Evolutionary conservation across 2,329 filamentous ascomycete species (phyloP), one percentile per base, ranked within the genome.

Genomic region (Chalaropsis ovoidea): DNA sequence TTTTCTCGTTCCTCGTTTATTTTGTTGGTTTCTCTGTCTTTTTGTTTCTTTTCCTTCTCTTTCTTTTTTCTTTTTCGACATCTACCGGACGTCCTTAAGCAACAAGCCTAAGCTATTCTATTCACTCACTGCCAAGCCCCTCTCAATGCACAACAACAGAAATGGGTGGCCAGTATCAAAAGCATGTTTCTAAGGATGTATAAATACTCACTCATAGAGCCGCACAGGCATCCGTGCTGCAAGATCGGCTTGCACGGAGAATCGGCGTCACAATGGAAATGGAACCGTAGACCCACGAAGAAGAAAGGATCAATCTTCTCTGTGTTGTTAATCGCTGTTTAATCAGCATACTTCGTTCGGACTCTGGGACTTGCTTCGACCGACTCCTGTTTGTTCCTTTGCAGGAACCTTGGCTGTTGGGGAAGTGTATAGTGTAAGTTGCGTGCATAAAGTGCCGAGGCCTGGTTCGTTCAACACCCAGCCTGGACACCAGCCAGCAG

Each of bases 291-390:
- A 3, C 4, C 43, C 24, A 56, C 3, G 52, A 39, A 56, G 52
- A 56, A 56, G 5, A 22, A 15, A 56, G 52, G 52, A 56, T 56
- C 52, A 56, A 56, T 39, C 7, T 56, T 56, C 52, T 56, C 52
- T 35, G 27, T 3, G 24, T 10, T 31, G 24, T 31, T 35, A 56
- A 56, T 35, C 27, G 19, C 35, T 39, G 52, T 8, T 8, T 27
- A n/a, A n/a, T 56, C 52, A 39, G 52, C 15, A 17, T 24, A 5
- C 4, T 56, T 56, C n/a, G n/a, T n/a, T 56, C 15, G 15, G 22
- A 19, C 22, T 27, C 52, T 27, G 15, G 22, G 27, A 31, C 22
- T 19, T 19, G 8, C 35, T 39, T 39, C 27, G 52, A 13, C 8
- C 35, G 7, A 35, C 22, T 56, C 24, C 52, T 35, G 13, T 56